Evolutionary conservation across 1,284 basidiomycete genomes (phyloP).

Genomic region (Tilletia indica): DNA sequence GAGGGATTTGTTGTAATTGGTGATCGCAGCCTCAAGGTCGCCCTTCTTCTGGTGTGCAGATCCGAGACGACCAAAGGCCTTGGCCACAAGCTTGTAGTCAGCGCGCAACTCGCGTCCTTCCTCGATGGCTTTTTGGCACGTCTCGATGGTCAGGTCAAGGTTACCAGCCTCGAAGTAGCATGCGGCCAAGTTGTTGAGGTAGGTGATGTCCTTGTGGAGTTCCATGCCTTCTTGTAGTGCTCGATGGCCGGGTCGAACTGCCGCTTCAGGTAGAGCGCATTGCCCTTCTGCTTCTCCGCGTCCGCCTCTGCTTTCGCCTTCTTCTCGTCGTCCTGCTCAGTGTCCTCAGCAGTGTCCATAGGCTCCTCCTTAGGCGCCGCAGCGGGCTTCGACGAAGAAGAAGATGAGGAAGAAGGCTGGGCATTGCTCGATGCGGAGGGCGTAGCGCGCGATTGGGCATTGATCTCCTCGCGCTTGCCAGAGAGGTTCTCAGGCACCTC

Average conservation of each 20-base stretch:
- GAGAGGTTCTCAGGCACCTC: slow-evolving; percentile 69
- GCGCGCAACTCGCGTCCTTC: slow-evolving; percentile 71
- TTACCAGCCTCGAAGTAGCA: slow-evolving; percentile 91
- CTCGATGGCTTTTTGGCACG: slow-evolving; percentile 89
- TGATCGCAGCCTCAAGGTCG: slow-evolving; percentile 70
- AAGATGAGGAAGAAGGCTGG: slow-evolving; percentile 46
- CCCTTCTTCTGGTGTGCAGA: slow-evolving; percentile 78
- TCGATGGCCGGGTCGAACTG: slow-evolving; percentile 57
- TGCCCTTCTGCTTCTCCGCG: slow-evolving; percentile 64
- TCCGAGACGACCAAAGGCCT: slow-evolving; percentile 85
- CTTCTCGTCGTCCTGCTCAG: slow-evolving; percentile 31
- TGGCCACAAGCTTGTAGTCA: slow-evolving; percentile 65
- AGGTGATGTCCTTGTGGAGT: slow-evolving; percentile 86
- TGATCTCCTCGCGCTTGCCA: slow-evolving; percentile 38
- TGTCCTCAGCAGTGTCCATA: slow-evolving; percentile 34
- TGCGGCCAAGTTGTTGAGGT: slow-evolving; percentile 68
- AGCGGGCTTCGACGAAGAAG: slow-evolving; percentile 21
- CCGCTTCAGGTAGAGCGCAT: slow-evolving; percentile 80
- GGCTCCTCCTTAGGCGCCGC: slow-evolving; percentile 50
- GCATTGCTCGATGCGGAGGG: slow-evolving; percentile 11
- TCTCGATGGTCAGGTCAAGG: slow-evolving; percentile 84
- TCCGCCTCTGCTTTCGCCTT: slow-evolving; percentile 48
- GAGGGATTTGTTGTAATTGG: slow-evolving; percentile 64
- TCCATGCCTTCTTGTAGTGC: slow-evolving; percentile 76
- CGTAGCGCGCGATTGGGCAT: slow-evolving; percentile 42